These are phyloP conservation scores for Aspergillus nanangensis DNA, from an alignment of 495 filamentous ascomycete genomes.

Conservation along the genomic window DNA sequence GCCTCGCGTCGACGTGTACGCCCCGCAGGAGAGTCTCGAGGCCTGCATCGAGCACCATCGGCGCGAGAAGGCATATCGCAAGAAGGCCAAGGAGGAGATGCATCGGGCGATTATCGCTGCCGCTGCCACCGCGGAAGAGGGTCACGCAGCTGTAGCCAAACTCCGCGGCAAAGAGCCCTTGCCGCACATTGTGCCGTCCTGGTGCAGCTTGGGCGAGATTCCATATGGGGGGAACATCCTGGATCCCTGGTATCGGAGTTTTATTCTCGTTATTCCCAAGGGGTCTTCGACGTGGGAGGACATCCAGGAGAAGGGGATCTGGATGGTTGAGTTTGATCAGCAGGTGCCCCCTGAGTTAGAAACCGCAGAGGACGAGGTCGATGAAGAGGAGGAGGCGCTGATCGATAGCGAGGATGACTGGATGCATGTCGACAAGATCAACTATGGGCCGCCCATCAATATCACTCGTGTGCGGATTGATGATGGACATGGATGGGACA, in stretches of 20 bases:
- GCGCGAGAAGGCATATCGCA: background rate
- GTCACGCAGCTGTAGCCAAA: background rate
- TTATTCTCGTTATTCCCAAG: background rate
- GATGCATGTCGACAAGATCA: background rate
- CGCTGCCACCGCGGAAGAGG: background rate
- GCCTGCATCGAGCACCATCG: slow-evolving; percentile 2
- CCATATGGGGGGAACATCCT: background rate
- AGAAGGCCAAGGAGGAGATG: background rate
- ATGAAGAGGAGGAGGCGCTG: background rate
- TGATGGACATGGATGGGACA: background rate
- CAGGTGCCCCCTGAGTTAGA: background rate
- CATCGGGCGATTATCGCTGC: background rate
- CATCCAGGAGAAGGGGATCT: background rate
- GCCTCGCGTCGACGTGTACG: background rate
- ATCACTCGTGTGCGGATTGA: background rate
- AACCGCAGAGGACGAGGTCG: background rate
- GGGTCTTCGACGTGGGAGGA: background rate
- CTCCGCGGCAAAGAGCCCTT: slow-evolving; percentile 1
- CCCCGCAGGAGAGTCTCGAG: background rate
- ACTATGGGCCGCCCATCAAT: background rate
- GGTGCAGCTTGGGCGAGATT: background rate
- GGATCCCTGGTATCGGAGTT: background rate
- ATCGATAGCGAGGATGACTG: background rate
- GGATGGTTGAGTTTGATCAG: background rate
- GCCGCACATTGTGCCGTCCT: slow-evolving; percentile 2